Percentiles rank a stretch among this genome's conserved stretches.
These are phyloP conservation scores for Collybia mongolica DNA, from an alignment of 768 basidiomycete species.

Conservation along the genomic window DNA sequence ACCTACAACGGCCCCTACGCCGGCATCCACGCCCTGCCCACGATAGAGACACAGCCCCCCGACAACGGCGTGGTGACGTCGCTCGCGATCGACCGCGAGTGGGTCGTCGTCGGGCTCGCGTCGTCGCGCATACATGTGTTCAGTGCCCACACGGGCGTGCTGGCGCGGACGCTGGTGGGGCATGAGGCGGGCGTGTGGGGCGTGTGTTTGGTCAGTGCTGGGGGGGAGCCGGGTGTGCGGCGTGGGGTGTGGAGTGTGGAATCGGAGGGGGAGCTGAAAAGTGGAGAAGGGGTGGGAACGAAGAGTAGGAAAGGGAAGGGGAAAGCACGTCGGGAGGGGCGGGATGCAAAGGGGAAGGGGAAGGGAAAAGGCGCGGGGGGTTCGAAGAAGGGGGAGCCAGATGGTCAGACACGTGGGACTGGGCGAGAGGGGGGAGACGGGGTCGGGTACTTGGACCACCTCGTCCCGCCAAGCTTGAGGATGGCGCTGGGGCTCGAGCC, in stretches of 20 bases:
- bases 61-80: slow-evolving; percentile 80
- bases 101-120: slow-evolving; percentile 87
- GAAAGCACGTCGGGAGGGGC: slow-evolving; percentile 6
- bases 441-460: slow-evolving; percentile 18
- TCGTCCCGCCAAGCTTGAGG: slow-evolving; percentile 40
- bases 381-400: neutral
- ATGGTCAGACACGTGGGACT: too few species aligned
- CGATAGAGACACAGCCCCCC: neutral
- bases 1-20: neutral
- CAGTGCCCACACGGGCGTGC: slow-evolving; percentile 73
- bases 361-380: neutral
- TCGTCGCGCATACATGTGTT: slow-evolving; percentile 86
- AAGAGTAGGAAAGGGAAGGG: neutral
- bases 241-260: neutral
- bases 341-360: neutral
- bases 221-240: neutral
- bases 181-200: slow-evolving; percentile 95
- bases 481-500: slow-evolving; percentile 44
- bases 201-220: slow-evolving; percentile 68
- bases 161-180: slow-evolving; percentile 75
- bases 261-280: neutral
- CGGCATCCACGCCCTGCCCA: neutral
- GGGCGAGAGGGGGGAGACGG: too few species aligned
- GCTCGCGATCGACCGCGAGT: slow-evolving; percentile 77
- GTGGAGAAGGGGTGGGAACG: neutral